Conservation (phyloP, 176 grass and related monocot species). For the Eragrostis curvula region DNA sequence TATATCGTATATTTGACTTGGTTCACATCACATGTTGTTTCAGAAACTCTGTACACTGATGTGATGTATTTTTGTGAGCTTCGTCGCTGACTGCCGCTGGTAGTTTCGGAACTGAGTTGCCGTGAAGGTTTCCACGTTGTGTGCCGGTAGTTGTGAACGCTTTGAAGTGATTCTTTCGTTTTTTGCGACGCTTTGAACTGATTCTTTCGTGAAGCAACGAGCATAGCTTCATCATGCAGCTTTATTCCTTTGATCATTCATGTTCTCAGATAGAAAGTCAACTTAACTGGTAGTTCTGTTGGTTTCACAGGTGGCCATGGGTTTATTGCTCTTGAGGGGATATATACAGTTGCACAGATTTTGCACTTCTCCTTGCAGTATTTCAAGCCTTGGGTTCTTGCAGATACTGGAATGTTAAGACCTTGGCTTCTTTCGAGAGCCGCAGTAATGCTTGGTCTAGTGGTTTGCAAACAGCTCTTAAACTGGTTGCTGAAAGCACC, state of each 20-base stretch:
- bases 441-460: slow-evolving; percentile 55
- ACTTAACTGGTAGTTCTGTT: slow-evolving; percentile 30
- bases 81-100: no score
- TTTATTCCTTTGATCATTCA: slow-evolving; percentile 5
- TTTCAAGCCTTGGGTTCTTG: slow-evolving; percentile 74
- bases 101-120: no score
- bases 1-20: no score
- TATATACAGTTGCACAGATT: slow-evolving; percentile 61
- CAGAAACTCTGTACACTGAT: no score
- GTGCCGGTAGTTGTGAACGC: no score
- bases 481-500: slow-evolving; percentile 19
- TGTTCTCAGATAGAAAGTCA: slow-evolving; percentile 7
- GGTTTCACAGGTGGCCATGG: slow-evolving; percentile 46
- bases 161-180: no score
- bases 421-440: slow-evolving; percentile 48
- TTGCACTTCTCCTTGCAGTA: slow-evolving; percentile 44
- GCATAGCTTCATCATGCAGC: neutral
- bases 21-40: no score
- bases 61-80: no score
- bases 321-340: slow-evolving; percentile 65
- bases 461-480: slow-evolving; percentile 48
- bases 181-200: no score
- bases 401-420: slow-evolving; percentile 44
- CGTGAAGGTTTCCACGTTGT: no score
- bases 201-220: no score